Evolutionary conservation across 129 eudicot genomes (phyloP), one percentile per base, ranked within the genome.

Genomic region (Apium graveolens): DNA sequence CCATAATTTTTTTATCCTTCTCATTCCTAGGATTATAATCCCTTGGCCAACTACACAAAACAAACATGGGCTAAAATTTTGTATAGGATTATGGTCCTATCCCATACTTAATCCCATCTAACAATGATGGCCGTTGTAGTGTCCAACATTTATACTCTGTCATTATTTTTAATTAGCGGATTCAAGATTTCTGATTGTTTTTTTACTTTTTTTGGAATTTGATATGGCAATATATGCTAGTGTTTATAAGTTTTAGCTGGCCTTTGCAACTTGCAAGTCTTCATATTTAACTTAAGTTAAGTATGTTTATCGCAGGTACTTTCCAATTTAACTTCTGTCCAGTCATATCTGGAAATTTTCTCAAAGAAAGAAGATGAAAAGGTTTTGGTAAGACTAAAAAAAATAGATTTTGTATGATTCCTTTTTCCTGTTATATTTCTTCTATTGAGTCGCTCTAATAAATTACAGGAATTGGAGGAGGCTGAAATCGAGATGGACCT

Each of bases 401-500:
- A 49, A 49, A 31, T 35, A 76, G 10, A 38, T 3, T 38, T 16
- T 11, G 63, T 26, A 62, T 1, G 13, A 70, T 34, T 69, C 26
- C 74, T 43, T 79, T 73, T 27, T 24, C n/a, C 49, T 70, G 53
- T 41, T 20, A 70, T 65, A 34, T 78, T 2, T 70, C 39, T 31
- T 60, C 35, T 35, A 43, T 42, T 80, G 70, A 82, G 46, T 85
- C 57, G 65, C 34, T 65, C 70, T 39, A 62, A 26, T 75, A 78
- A 73, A 45, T 84, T 55, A 31, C 81, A 94, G 98, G 98, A 91
- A 85, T 78, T 91, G 38, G 90, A 91, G 86, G 98, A 94, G 91
- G 97, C 97, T 78, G 96, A 91, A 83, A 81, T 91, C 46, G 98
- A 94, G 84, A 70, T 94, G 92, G 97, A 94, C 83, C 82, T 94